Evolutionary conservation across 192 early-diverging fungal genomes (phyloP), one percentile per base, ranked within the genome.

Genomic region (Ambispora gerdemannii): DNA sequence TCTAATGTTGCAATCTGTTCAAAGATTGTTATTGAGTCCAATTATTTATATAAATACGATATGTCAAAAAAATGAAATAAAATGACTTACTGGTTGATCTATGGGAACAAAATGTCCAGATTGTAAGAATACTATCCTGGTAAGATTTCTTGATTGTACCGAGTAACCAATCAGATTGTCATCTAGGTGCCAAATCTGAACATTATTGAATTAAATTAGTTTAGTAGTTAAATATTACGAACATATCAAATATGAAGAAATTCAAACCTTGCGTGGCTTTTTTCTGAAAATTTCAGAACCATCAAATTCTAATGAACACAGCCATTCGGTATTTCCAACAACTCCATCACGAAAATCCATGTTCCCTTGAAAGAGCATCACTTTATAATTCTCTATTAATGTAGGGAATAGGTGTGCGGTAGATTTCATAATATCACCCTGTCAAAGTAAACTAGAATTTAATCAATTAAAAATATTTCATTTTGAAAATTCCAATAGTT

Each of bases 341-440:
- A 89, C 81, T 3, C 88, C 92, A 64, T 94, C 92, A 47, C 92
- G 83, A 72, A 88, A 92, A 78, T 94, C 92, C 78, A 92, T 92
- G 55, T 93, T 82, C 3, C 89, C 92, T 76, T 94, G 92, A 70
- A 76, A 90, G 6, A 91, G 78, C 28, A 91, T n/a, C n/a, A n/a
- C n/a, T n/a, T n/a, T n/a, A n/a, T n/a, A n/a, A n/a, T n/a, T n/a
- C n/a, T n/a, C n/a, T n/a, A n/a, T n/a, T n/a, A n/a, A n/a, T n/a
- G n/a, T n/a, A n/a, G n/a, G n/a, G n/a, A n/a, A n/a, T n/a, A n/a
- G n/a, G n/a, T n/a, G n/a, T n/a, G n/a, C n/a, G n/a, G n/a, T n/a
- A n/a, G n/a, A n/a, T n/a, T n/a, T n/a, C n/a, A n/a, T n/a, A n/a
- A n/a, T n/a, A n/a, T n/a, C n/a, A n/a, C n/a, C n/a, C n/a, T n/a